Base-by-base conservation (phyloP, 495 filamentous ascomycete species). In the Gamarada debralockiae region DNA sequence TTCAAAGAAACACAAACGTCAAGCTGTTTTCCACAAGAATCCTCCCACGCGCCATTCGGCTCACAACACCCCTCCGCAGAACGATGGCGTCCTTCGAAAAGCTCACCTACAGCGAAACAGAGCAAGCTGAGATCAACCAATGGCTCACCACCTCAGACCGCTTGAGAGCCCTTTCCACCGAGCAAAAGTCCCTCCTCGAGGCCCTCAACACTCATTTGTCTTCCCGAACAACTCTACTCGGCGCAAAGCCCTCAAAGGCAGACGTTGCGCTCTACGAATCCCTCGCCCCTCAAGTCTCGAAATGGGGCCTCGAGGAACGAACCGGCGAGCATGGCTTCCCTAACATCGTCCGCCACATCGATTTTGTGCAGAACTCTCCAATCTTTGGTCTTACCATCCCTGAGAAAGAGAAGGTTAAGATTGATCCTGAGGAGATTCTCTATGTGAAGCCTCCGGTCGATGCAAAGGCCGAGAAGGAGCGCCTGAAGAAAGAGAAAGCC, bases 291-390 rank as follows among this genome's bases (percentile, higher is more conserved):
- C 58, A 84, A 3, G 89, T 97, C 50, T 80, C 83, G 63, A 77
- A 77, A 52, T 97, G 92, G 92, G 77, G 78, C 6, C 71, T 87
- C 36, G 90, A 97, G 75, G 80, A 96, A 76, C 82, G 87, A 60
- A 96, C 93, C 5, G 93, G 93, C 29, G 82, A 96, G 74, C 76
- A 90, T 41, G 93, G 93, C 49, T 87, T 83, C 65, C 90, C 93
- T 61, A 82, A 97, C 67, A 87, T 97, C 59, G 89, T 98, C 29
- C 90, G 93, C 29, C 87, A 85, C 62, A 70, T 96, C 58, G 93
- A 97, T 68, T 96, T 96, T 65, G 86, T 98, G 52, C 93, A 98
- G 74, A 96, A 95, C 71, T 81, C 86, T 43, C 77, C 81, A 0
- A 53, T 92, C 41, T 95, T 96, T 60, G 80, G 80, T 6, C 75